phyloP scores from a whole-genome alignment of 2,329 filamentous ascomycete genomes.

The Curvularia sp. region DNA sequence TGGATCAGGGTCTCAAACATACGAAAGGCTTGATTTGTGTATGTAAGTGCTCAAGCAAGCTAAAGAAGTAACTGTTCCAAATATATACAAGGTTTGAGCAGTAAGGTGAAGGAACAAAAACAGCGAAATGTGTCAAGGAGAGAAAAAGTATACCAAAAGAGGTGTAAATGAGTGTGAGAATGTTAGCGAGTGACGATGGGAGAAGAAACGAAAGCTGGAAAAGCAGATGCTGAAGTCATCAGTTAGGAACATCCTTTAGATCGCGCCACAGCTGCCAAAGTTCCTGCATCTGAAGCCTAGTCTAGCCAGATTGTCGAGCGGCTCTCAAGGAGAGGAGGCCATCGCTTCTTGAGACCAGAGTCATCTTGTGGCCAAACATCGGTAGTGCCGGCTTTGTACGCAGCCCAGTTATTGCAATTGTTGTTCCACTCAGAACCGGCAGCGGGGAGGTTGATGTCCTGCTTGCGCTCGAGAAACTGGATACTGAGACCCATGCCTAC shows the following conservation, averaged over 20 bases:
- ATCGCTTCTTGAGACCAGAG: slow-evolving; percentile 50
- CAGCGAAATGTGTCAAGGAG: background rate
- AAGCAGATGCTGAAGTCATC: background rate
- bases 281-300: background rate
- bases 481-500: slow-evolving; percentile 38
- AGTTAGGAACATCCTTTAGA: background rate
- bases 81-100: slow-evolving; percentile 1
- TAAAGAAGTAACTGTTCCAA: background rate
- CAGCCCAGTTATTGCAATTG: slow-evolving; percentile 38
- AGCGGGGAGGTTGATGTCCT: slow-evolving; percentile 30
- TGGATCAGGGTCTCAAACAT: background rate
- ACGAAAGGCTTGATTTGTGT: background rate
- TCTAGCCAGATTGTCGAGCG: slow-evolving; percentile 5
- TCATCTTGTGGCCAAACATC: slow-evolving; percentile 49
- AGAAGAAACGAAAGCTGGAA: background rate
- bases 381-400: slow-evolving; percentile 24
- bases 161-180: slow-evolving; percentile 20
- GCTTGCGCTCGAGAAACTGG: slow-evolving; percentile 37
- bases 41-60: background rate
- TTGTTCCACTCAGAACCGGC: slow-evolving; percentile 35
- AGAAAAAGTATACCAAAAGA: background rate
- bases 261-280: background rate
- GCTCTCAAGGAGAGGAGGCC: slow-evolving; percentile 27
- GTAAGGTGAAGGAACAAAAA: background rate
- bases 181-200: slow-evolving; percentile 3